A percentile compares a stretch with the other conserved stretches of the same genome.
phyloP scores from a whole-genome alignment of 345 rosid species.

The Rhodamnia argentea region DNA sequence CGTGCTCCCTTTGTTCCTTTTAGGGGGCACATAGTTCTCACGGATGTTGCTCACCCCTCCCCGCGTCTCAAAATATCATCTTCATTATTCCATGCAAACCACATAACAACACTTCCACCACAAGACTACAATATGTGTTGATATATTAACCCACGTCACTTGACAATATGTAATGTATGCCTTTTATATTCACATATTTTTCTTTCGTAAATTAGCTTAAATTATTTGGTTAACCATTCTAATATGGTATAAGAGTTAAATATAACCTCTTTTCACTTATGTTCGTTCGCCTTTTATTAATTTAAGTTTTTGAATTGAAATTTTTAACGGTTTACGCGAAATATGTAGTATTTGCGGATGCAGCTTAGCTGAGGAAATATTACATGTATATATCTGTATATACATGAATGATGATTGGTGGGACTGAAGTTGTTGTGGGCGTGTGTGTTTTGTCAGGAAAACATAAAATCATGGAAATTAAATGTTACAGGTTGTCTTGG shows the following conservation, averaged over 20 bases:
- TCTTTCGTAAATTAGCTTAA: fast-evolving
- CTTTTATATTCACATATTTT: background rate
- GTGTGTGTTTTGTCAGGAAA: background rate
- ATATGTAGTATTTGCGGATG: background rate
- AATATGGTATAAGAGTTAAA: no score
- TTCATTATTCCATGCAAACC: background rate
- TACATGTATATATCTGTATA: no score
- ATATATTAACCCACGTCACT: fast-evolving
- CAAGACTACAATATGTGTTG: background rate
- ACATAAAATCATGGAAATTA: background rate
- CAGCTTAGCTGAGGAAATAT: background rate
- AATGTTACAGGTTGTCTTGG: background rate
- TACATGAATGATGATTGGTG: background rate
- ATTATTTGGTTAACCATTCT: fast-evolving
- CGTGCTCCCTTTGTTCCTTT: background rate
- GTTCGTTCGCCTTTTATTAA: fast-evolving
- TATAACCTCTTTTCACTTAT: no score
- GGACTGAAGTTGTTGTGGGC: background rate
- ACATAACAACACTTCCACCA: background rate
- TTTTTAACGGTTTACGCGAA: fast-evolving
- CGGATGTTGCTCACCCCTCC: background rate
- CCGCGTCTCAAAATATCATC: background rate
- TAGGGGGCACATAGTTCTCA: background rate
- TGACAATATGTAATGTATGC: background rate
- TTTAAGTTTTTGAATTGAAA: background rate